Conservation (phyloP, 2,329 filamentous ascomycete species). For the Elsinoe necatrix region DNA sequence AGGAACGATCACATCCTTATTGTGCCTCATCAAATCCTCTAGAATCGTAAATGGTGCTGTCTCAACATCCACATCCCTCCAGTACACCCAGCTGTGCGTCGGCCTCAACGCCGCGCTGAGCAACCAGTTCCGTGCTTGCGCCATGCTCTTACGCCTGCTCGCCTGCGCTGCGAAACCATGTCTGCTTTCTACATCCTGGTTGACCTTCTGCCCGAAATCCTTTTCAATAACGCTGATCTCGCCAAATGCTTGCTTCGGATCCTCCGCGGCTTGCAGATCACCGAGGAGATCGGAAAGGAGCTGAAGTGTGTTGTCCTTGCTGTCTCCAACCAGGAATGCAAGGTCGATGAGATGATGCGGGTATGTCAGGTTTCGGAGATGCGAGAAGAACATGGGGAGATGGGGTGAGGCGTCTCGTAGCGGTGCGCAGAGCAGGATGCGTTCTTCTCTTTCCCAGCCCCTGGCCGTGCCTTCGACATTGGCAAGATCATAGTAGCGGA, state of each 20-base stretch:
- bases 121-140: slow-evolving; percentile 94
- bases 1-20: slow-evolving; percentile 96
- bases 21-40: slow-evolving; percentile 96
- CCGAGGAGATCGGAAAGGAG: slow-evolving; percentile 68
- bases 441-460: slow-evolving; percentile 93
- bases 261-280: slow-evolving; percentile 68
- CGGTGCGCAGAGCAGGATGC: slow-evolving; percentile 89
- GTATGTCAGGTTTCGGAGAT: slow-evolving; percentile 92
- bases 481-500: slow-evolving; percentile 92
- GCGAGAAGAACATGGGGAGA: slow-evolving; percentile 97
- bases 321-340: slow-evolving; percentile 94
- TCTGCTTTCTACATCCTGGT: slow-evolving; percentile 93
- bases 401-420: slow-evolving; percentile 87
- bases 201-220: slow-evolving; percentile 95
- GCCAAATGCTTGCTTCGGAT: slow-evolving; percentile 76
- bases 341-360: slow-evolving; percentile 94
- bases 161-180: slow-evolving; percentile 97
- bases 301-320: slow-evolving; percentile 79
- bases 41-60: slow-evolving; percentile 94
- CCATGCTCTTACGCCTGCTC: slow-evolving; percentile 90
- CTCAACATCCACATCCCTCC: slow-evolving; percentile 97
- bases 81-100: slow-evolving; percentile 98
- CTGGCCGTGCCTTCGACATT: slow-evolving; percentile 84
- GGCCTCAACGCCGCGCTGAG: slow-evolving; percentile 85
- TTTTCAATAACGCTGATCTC: slow-evolving; percentile 98